A percentile compares a stretch with the other conserved stretches of the same genome.
These are phyloP conservation scores for Brasilioporus rufonigricans DNA, from an alignment of 768 basidiomycete species.

Conservation along the genomic window DNA sequence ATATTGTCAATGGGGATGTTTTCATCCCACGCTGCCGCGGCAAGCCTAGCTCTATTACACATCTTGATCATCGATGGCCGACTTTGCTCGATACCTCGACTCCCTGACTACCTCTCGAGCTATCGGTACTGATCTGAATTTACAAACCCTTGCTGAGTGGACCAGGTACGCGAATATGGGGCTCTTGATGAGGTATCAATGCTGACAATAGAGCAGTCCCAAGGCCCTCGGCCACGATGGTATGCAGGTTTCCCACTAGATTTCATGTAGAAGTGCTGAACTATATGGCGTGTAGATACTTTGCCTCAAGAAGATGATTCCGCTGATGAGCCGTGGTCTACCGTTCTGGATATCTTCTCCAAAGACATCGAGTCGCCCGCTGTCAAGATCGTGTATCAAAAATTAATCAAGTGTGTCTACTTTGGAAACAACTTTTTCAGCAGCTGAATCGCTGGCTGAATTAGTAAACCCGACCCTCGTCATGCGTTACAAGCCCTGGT, in stretches of 20 bases:
- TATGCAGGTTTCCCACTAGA: conserved; percentile 6
- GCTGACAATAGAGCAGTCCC: conserved; percentile 19
- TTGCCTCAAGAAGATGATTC: conserved; percentile 12
- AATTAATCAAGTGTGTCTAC: conserved; percentile 16
- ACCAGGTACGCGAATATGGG: conserved; percentile 17
- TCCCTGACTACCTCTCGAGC: conserved; percentile 16
- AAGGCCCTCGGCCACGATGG: conserved; percentile 13
- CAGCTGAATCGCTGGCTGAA: conserved; percentile 7
- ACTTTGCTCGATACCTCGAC: conserved; percentile 24
- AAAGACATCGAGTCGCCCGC: background rate
- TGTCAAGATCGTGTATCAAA: conserved; percentile 8
- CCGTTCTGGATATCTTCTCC: conserved; percentile 35
- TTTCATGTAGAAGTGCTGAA: conserved; percentile 3
- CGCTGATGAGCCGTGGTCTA: conserved; percentile 23
- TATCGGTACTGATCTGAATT: conserved; percentile 10
- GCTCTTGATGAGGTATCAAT: conserved; percentile 5
- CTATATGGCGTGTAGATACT: conserved; percentile 13
- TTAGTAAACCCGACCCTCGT: conserved; percentile 12
- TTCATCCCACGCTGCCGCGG: conserved; percentile 4
- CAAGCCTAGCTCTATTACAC: background rate
- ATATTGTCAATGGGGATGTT: too few species aligned
- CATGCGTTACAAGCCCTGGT: conserved; percentile 22
- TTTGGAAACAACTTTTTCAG: background rate
- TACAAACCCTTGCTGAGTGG: conserved; percentile 21
- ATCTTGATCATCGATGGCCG: conserved; percentile 13